Evolutionary conservation across 163 green algal species (phyloP).

Genomic region (Coccomyxa subellipsoidea): DNA sequence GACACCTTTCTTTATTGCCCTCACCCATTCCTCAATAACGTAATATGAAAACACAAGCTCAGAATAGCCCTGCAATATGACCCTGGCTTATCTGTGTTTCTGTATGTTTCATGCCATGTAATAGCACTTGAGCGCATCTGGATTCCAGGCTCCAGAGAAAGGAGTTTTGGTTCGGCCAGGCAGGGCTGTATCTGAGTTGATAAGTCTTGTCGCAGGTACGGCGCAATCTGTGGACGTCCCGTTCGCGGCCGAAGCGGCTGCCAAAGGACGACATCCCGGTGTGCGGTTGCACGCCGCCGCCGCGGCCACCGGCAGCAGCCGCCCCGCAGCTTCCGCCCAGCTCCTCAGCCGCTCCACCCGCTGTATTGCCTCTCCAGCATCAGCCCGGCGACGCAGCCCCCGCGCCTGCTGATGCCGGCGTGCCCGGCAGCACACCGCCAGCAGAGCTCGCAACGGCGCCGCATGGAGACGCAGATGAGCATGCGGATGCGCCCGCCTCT

Average conservation of each 20-base stretch:
- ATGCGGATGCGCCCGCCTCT: neutral
- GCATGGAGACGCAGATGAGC: neutral
- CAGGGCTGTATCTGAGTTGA: neutral
- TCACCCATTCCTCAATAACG: no score
- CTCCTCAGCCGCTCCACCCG: neutral
- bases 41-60: no score
- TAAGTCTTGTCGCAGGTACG: constrained; percentile 21
- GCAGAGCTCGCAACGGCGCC: neutral
- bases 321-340: neutral
- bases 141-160: no score
- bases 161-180: neutral
- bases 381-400: neutral
- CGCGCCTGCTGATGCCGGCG: neutral
- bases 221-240: constrained; percentile 55
- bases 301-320: no score
- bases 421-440: neutral
- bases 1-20: no score
- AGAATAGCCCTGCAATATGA: no score
- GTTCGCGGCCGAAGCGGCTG: constrained; percentile 37
- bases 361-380: neutral
- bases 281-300: constrained; percentile 54
- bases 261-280: constrained; percentile 59
- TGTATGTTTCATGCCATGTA: no score
- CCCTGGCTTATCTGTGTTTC: no score
- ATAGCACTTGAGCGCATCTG: neutral